These are phyloP conservation scores for Colletotrichum liriopes DNA, from an alignment of 2,329 filamentous ascomycete genomes.

Conservation along the genomic window DNA sequence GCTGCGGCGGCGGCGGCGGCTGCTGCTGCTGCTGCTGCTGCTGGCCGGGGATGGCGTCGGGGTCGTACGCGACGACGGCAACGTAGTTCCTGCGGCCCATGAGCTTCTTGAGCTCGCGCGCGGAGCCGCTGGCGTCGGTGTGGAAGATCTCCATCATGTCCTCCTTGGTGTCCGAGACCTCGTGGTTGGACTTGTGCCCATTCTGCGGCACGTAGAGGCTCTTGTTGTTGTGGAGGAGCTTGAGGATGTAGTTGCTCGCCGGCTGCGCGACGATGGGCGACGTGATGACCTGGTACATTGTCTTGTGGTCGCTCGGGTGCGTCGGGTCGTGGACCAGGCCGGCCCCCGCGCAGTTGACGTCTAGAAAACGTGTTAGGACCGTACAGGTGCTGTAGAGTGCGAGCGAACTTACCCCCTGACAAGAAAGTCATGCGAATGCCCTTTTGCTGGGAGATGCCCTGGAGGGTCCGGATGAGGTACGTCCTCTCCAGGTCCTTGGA, in stretches of 20 bases:
- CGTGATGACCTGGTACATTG: slow-evolving; percentile 98
- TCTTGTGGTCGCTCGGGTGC: slow-evolving; percentile 95
- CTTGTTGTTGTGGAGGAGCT: slow-evolving; percentile 96
- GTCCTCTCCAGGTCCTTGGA: slow-evolving; percentile 97
- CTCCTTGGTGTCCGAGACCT: slow-evolving; percentile 93
- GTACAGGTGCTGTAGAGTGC: slow-evolving; percentile 1
- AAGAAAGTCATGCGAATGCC: slow-evolving; percentile 97
- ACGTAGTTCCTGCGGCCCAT: slow-evolving; percentile 96
- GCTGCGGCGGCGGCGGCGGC: slow-evolving; percentile 49
- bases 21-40: slow-evolving; percentile 44
- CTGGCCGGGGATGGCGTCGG: slow-evolving; percentile 73
- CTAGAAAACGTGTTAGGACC: slow-evolving; percentile 56
- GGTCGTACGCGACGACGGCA: slow-evolving; percentile 94
- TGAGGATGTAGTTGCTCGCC: slow-evolving; percentile 87
- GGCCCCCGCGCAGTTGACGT: slow-evolving; percentile 91
- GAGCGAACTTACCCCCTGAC: slow-evolving; percentile 77
- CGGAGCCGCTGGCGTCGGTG: slow-evolving; percentile 87
- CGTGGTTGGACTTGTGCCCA: slow-evolving; percentile 81
- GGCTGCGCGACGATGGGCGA: slow-evolving; percentile 94
- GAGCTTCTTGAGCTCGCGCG: slow-evolving; percentile 88
- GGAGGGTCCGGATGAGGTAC: slow-evolving; percentile 94
- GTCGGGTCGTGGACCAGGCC: slow-evolving; percentile 95
- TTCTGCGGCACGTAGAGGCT: slow-evolving; percentile 92
- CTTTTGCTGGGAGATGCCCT: slow-evolving; percentile 96
- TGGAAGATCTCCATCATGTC: slow-evolving; percentile 99